These are phyloP conservation scores for Ceratobasidium papillatum DNA, from an alignment of 1,284 basidiomycete species.

Conservation along the genomic window DNA sequence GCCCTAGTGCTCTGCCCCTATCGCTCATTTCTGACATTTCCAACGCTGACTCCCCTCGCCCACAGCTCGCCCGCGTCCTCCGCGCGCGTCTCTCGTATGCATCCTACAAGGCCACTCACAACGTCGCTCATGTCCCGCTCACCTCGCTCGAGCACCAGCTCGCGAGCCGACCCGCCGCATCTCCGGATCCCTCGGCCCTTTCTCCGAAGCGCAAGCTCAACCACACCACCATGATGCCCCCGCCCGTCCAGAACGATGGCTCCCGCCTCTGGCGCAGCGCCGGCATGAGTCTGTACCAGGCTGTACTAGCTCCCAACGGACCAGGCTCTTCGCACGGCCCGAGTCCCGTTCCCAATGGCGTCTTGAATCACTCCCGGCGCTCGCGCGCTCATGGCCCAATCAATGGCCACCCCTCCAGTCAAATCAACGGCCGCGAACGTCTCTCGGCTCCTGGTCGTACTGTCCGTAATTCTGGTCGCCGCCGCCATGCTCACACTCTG, in stretches of 20 bases:
- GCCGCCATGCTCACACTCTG: slow-evolving; percentile 56
- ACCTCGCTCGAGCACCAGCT: slow-evolving; percentile 73
- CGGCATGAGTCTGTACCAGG: slow-evolving; percentile 38
- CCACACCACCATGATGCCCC: slow-evolving; percentile 48
- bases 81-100: slow-evolving; percentile 80
- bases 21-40: slow-evolving; percentile 12
- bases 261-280: slow-evolving; percentile 33
- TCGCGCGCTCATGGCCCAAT: slow-evolving; percentile 48
- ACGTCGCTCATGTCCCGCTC: slow-evolving; percentile 68
- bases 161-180: slow-evolving; percentile 56
- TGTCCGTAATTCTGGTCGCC: slow-evolving; percentile 40
- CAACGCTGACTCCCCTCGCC: slow-evolving; percentile 33
- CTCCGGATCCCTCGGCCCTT: slow-evolving; percentile 50
- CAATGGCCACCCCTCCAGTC: slow-evolving; percentile 20
- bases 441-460: slow-evolving; percentile 40
- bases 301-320: slow-evolving; percentile 37
- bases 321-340: slow-evolving; percentile 34
- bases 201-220: slow-evolving; percentile 56
- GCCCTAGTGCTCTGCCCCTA: not conserved
- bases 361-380: slow-evolving; percentile 51
- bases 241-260: slow-evolving; percentile 48
- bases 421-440: slow-evolving; percentile 37
- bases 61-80: slow-evolving; percentile 75
- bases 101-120: slow-evolving; percentile 78
- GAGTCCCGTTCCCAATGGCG: slow-evolving; percentile 45